These are phyloP conservation scores for Hanseniaspora taiwanica DNA, from an alignment of 805 yeast species.

Conservation along the genomic window DNA sequence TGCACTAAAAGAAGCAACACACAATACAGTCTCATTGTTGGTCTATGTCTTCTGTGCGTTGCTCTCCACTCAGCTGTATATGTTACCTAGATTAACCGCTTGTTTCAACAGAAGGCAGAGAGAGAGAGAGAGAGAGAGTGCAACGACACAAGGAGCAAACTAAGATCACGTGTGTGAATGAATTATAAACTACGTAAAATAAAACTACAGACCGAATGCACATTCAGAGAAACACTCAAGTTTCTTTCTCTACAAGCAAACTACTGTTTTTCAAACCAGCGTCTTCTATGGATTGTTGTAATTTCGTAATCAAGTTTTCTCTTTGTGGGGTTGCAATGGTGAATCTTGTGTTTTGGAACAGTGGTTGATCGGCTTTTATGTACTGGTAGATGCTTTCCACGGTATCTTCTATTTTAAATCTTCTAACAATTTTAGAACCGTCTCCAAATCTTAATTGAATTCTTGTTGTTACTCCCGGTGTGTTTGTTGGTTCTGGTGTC, in stretches of 20 bases:
- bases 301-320: conserved; percentile 37
- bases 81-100: no score
- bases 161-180: no score
- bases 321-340: conserved; percentile 43
- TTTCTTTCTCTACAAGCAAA: conserved; percentile 46
- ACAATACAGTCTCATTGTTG: no score
- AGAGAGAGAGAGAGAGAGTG: no score
- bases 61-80: no score
- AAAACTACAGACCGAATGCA: no score
- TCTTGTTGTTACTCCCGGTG: conserved; percentile 49
- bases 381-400: conserved; percentile 51
- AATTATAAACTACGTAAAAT: no score
- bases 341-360: conserved; percentile 31
- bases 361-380: conserved; percentile 46
- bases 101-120: no score
- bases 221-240: not conserved
- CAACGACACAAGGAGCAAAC: no score
- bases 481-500: conserved; percentile 43
- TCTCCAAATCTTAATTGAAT: conserved; percentile 72
- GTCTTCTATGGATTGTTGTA: conserved; percentile 48
- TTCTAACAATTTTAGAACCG: conserved; percentile 69
- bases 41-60: no score
- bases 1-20: no score
- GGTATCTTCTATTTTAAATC: conserved; percentile 45
- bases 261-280: conserved; percentile 79